phyloP scores from a whole-genome alignment of 2,329 filamentous ascomycete species.

The Fusarium hainanense region DNA sequence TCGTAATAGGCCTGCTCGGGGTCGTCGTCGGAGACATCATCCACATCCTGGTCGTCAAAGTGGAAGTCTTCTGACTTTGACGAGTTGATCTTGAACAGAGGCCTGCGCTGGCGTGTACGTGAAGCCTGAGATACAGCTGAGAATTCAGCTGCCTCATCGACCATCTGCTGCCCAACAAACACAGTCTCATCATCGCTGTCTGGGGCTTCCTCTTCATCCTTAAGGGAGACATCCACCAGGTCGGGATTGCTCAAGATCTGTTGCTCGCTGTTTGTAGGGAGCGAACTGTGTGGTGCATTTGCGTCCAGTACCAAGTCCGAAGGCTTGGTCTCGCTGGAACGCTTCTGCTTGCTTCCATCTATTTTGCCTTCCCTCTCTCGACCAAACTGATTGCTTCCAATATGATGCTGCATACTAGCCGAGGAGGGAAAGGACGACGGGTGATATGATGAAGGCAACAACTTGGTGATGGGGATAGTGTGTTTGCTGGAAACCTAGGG shows the following conservation, averaged over 20 bases:
- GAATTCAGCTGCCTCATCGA: background rate
- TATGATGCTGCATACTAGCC: background rate
- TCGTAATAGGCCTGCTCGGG: background rate
- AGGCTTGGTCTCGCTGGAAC: background rate
- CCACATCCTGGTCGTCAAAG: background rate
- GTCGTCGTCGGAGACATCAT: background rate
- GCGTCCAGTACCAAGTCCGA: background rate
- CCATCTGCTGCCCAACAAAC: background rate
- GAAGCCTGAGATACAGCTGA: background rate
- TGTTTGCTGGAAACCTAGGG: background rate
- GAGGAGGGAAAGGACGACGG: background rate
- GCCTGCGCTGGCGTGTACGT: background rate
- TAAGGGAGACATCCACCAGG: background rate
- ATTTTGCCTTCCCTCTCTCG: constrained; percentile 1
- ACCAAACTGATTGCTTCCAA: background rate
- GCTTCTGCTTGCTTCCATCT: background rate
- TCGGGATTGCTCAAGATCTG: background rate
- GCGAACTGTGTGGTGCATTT: background rate
- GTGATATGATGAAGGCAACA: background rate
- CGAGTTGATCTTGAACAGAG: background rate
- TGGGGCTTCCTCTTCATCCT: background rate
- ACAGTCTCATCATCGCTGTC: background rate
- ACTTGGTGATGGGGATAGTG: background rate
- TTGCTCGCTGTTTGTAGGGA: background rate
- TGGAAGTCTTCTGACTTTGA: background rate